Conservation (phyloP, 1,284 basidiomycete genomes). For the Leccinum angustisporum region DNA sequence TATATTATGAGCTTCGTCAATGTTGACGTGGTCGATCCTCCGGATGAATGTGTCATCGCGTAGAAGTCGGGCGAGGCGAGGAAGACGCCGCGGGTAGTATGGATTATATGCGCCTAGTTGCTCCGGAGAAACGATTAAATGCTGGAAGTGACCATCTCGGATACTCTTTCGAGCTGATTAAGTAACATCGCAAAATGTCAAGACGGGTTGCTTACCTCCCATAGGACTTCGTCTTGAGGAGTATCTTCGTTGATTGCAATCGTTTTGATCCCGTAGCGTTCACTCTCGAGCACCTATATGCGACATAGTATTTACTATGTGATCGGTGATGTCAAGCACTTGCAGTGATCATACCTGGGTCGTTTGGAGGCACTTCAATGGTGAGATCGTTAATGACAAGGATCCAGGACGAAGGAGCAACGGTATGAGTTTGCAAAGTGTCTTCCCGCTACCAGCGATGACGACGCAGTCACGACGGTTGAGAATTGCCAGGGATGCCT, state of each 20-base stretch:
- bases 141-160: background rate
- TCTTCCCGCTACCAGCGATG: background rate
- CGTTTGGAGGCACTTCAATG: background rate
- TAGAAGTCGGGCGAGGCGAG: background rate
- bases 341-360: background rate
- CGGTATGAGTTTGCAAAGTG: background rate
- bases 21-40: background rate
- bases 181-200: background rate
- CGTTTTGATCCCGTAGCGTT: background rate
- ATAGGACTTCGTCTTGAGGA: background rate
- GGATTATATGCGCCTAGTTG: background rate
- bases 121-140: background rate
- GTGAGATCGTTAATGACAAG: background rate
- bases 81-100: background rate
- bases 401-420: background rate
- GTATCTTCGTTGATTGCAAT: background rate
- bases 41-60: background rate
- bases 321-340: background rate
- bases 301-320: background rate
- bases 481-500: background rate
- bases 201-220: background rate
- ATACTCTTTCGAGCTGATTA: background rate
- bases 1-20: background rate
- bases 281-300: background rate
- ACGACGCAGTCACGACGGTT: background rate